Conservation (phyloP, 306 rosid genomes). For the Geum urbanum region DNA sequence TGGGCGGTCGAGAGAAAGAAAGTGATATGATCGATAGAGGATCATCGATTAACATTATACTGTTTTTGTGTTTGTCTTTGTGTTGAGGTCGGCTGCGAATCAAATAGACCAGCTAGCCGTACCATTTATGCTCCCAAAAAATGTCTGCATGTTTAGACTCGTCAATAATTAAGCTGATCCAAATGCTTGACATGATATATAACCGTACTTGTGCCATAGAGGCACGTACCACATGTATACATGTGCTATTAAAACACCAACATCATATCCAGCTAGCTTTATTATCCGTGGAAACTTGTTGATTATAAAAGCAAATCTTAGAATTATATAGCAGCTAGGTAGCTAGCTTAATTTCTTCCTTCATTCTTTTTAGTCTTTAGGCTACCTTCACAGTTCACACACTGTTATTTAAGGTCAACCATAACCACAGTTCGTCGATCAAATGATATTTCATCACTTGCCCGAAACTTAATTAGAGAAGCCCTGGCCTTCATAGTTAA, state of each 20-base stretch:
- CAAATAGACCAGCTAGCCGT: slow-evolving; percentile 23
- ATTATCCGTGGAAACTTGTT: neutral
- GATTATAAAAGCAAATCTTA: too few species aligned
- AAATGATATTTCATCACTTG: too few species aligned
- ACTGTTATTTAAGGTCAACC: too few species aligned
- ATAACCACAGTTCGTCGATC: too few species aligned
- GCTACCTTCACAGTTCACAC: too few species aligned
- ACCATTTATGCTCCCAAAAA: slow-evolving; percentile 3
- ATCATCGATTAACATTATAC: neutral
- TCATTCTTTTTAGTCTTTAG: too few species aligned
- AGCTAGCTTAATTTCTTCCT: too few species aligned
- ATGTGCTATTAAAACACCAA: neutral
- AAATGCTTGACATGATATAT: slow-evolving; percentile 10
- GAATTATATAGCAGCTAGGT: too few species aligned
- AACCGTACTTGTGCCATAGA: neutral
- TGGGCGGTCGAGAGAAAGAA: slow-evolving; percentile 75
- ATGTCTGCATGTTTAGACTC: slow-evolving; percentile 29
- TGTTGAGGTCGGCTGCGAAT: slow-evolving; percentile 32
- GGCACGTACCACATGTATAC: neutral
- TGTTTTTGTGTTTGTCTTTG: slow-evolving; percentile 8
- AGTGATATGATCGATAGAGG: slow-evolving; percentile 16
- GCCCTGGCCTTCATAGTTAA: too few species aligned
- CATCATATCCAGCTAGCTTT: neutral
- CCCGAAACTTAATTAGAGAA: too few species aligned
- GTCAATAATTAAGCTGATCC: slow-evolving; percentile 5